Percentiles rank a stretch among this genome's conserved stretches.
These are phyloP conservation scores for Penicillium sp. DNA, from an alignment of 2,329 filamentous ascomycete genomes.

Conservation along the genomic window DNA sequence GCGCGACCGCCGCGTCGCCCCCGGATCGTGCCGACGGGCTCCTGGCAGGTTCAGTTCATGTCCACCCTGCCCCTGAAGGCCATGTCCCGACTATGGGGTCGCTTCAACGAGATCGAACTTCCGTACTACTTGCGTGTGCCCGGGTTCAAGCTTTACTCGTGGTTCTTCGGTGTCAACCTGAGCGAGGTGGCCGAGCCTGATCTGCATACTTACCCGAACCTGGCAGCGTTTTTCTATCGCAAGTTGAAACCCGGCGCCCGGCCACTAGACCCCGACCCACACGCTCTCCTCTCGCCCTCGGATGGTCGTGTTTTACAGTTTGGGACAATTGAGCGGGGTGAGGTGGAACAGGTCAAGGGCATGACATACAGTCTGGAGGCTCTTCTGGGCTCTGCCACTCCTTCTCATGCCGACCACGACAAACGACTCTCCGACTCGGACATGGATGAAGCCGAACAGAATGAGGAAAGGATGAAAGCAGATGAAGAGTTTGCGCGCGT, in stretches of 20 bases:
- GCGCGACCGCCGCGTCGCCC: constrained; percentile 48
- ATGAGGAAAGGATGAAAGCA: constrained; percentile 63
- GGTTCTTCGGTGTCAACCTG: constrained; percentile 84
- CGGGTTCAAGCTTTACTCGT: constrained; percentile 87
- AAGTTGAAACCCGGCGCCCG: constrained; percentile 82
- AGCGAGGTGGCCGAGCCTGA: constrained; percentile 84
- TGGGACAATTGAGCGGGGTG: constrained; percentile 82
- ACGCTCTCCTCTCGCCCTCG: constrained; percentile 77
- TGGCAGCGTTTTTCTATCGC: constrained; percentile 96
- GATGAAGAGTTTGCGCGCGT: constrained; percentile 91
- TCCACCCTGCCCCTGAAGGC: constrained; percentile 87
- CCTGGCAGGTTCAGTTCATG: constrained; percentile 93
- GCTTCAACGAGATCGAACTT: constrained; percentile 82
- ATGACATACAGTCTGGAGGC: constrained; percentile 97
- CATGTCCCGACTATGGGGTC: constrained; percentile 81
- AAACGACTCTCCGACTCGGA: constrained; percentile 33
- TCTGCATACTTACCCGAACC: constrained; percentile 82
- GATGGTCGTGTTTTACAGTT: constrained; percentile 91
- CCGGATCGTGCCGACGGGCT: constrained; percentile 72
- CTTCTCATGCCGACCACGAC: constrained; percentile 36
- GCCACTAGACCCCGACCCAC: constrained; percentile 73
- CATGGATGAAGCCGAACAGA: constrained; percentile 35
- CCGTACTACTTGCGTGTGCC: constrained; percentile 83
- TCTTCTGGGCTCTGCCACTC: constrained; percentile 65
- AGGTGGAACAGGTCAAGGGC: constrained; percentile 97